A percentile compares a stretch with the other conserved stretches of the same genome.
These are phyloP conservation scores for Apophysomyces elegans DNA, from an alignment of 371 early-diverging fungal genomes.

Conservation along the genomic window DNA sequence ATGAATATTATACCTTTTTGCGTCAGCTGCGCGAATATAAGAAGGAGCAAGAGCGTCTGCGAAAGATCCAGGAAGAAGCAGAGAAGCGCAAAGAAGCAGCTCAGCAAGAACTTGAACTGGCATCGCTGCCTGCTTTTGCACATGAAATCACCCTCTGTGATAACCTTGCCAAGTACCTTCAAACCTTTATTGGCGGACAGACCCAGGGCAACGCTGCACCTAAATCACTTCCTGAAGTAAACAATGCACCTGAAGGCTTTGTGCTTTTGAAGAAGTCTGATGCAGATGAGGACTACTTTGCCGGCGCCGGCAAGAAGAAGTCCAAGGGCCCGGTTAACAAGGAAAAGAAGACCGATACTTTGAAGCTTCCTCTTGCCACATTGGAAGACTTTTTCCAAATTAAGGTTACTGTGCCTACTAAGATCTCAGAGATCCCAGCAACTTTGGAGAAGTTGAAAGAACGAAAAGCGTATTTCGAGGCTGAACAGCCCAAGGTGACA, in stretches of 20 bases:
- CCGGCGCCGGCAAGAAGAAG: constrained; percentile 62
- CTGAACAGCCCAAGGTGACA: constrained; percentile 80
- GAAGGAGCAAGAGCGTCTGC: constrained; percentile 65
- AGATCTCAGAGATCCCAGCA: constrained; percentile 67
- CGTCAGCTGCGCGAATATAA: constrained; percentile 76
- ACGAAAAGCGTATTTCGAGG: constrained; percentile 72
- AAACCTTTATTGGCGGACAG: constrained; percentile 31
- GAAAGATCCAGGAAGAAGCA: constrained; percentile 70
- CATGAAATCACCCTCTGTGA: constrained; percentile 86
- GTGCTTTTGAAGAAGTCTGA: constrained; percentile 72
- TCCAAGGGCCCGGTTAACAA: constrained; percentile 49
- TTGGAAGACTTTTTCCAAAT: constrained; percentile 83
- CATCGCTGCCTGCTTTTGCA: constrained; percentile 88
- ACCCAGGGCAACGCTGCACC: constrained; percentile 11
- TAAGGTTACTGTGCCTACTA: constrained; percentile 82
- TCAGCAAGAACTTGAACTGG: constrained; percentile 79
- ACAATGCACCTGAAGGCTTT: constrained; percentile 63
- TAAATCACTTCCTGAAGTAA: constrained; percentile 22
- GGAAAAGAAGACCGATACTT: constrained; percentile 66
- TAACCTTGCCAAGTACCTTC: constrained; percentile 75
- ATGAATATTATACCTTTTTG: constrained; percentile 76
- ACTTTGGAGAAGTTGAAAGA: constrained; percentile 76
- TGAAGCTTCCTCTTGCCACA: constrained; percentile 83
- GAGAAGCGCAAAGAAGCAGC: constrained; percentile 67
- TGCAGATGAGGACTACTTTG: constrained; percentile 79